Base-by-base conservation (phyloP, 75 land plant species). In the Gnetum montanum region DNA sequence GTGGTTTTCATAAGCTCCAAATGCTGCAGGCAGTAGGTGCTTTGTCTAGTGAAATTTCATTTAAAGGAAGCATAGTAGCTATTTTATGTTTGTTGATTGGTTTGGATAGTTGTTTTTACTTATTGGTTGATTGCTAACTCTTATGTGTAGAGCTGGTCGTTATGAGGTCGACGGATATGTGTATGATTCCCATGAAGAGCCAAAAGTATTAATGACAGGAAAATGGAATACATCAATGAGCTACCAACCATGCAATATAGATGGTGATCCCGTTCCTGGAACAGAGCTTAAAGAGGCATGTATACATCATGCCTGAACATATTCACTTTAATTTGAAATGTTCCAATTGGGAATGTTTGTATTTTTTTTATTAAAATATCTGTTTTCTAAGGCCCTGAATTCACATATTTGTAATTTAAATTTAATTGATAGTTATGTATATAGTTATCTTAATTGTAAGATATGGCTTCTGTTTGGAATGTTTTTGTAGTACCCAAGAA, bases 121-220 rank as follows among this genome's bases (percentile, higher is more conserved):
- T n/a, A n/a, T n/a, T n/a, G n/a, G n/a, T n/a, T n/a, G n/a, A n/a
- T n/a, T n/a, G n/a, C n/a, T n/a, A n/a, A n/a, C n/a, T n/a, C n/a
- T n/a, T n/a, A n/a, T n/a, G n/a, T 24, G 27, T 77, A 95, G 99
- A 43, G 78, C 92, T 70, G 97, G 97, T 34, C 80, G 99, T 1
- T 86, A 90, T 79, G 99, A 95, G 66, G 97, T 95, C 31, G 99
- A 95, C 84, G 99, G 99, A 24, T 95, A 95, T 70, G 84, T 90
- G 1, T 95, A 90, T 58, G 77, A 79, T 76, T 71, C 90, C 60
- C 70, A 66, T 22, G 99, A 95, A 70, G 93, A 90, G 45, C 99
- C 99, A 4, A 95, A 95, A 52, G 67, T 95, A 47, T 59, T 95
- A 71, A 81, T 95, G 70, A 90, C 99, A 52, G 99, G 99, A 44